Percentiles rank a stretch among this genome's conserved stretches.
phyloP scores from a whole-genome alignment of 2,329 filamentous ascomycete genomes.

The Ophiocordyceps polyrhachis-furcata region DNA sequence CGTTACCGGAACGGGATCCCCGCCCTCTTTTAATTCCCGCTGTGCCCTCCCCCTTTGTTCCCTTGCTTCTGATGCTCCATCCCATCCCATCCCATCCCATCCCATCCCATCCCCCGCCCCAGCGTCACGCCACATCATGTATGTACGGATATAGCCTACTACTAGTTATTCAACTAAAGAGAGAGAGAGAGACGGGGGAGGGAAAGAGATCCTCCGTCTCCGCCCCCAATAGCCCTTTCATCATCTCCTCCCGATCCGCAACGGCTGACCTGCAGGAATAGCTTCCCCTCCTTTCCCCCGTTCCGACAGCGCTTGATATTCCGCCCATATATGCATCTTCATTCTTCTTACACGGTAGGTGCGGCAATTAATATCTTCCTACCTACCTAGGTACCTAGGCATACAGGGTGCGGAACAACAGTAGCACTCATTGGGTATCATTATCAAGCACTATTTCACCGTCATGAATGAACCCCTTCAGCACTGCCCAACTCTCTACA shows the following conservation, averaged over 20 bases:
- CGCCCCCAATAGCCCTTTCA: not conserved
- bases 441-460: too few relatives aligned
- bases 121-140: not conserved
- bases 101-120: not conserved
- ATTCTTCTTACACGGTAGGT: too few relatives aligned
- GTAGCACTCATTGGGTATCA: too few relatives aligned
- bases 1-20: too few relatives aligned
- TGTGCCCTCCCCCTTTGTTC: not conserved
- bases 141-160: not conserved
- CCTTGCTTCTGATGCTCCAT: not conserved
- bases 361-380: too few relatives aligned
- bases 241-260: not conserved
- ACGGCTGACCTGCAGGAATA: not conserved
- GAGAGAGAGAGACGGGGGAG: too few relatives aligned
- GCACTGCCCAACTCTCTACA: too few relatives aligned
- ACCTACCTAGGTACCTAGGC: too few relatives aligned
- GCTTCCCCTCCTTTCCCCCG: not conserved
- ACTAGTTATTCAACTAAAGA: too few relatives aligned
- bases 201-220: not conserved
- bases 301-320: not conserved
- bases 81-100: not conserved
- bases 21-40: too few relatives aligned
- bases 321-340: not conserved
- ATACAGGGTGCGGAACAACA: too few relatives aligned
- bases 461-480: too few relatives aligned